Evolutionary conservation across 345 rosid genomes (phyloP).

Genomic region (Syzygium oleosum): DNA sequence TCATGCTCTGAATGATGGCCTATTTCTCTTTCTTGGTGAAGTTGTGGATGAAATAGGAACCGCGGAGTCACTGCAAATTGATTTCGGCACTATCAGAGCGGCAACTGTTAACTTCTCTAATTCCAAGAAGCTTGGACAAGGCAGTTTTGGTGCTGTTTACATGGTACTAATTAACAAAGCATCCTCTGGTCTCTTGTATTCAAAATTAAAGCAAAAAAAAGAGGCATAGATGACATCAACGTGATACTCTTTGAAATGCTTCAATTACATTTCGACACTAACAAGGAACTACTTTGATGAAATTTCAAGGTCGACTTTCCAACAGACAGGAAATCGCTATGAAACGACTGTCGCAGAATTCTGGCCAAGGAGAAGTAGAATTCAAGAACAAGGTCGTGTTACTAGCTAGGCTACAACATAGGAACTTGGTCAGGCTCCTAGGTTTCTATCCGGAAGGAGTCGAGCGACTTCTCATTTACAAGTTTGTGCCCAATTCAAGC

Average conservation of each 20-base stretch:
- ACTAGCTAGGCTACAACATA: constrained; percentile 30
- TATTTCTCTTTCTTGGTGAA: not conserved
- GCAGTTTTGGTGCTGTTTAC: constrained; percentile 22
- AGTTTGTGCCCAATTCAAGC: constrained; percentile 27
- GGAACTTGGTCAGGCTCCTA: constrained; percentile 27
- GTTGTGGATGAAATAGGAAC: not conserved
- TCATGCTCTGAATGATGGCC: not conserved
- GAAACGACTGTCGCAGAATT: constrained; percentile 21
- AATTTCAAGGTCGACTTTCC: constrained; percentile 10
- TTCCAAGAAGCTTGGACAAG: constrained; percentile 20
- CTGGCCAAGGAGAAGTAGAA: constrained; percentile 31
- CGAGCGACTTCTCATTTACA: constrained; percentile 33
- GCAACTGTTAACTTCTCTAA: constrained; percentile 15
- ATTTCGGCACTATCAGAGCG: constrained; percentile 6
- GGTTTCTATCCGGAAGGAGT: constrained; percentile 25
- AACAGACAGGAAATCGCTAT: constrained; percentile 24
- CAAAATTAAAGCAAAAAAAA: not conserved
- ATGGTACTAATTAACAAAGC: constrained; percentile 6
- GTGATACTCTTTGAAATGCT: not conserved
- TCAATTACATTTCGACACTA: not conserved
- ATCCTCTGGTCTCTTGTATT: not conserved
- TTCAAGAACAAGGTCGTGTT: constrained; percentile 27
- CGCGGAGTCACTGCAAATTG: constrained; percentile 10
- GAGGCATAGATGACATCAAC: not conserved
- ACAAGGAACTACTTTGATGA: not conserved